Evolutionary conservation across 1,284 basidiomycete species (phyloP).

Genomic region (Agaricales sp.): DNA sequence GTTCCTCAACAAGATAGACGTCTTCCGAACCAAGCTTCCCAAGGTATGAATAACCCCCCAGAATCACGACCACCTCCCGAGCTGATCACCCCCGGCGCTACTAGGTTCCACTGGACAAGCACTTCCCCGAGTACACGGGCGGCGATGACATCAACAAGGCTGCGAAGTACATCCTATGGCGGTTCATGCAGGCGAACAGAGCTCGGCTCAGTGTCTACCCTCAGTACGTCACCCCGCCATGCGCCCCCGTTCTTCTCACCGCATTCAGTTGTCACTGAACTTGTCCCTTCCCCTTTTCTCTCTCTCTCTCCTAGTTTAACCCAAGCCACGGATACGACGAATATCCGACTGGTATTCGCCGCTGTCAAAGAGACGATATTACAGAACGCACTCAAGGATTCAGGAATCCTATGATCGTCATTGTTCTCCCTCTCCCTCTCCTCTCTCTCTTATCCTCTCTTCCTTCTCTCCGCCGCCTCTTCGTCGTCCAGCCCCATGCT

Average conservation of each 20-base stretch:
- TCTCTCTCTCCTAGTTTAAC: slow-evolving; percentile 41
- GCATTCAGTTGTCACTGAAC: slow-evolving; percentile 6
- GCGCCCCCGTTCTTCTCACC: background rate
- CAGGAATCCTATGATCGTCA: slow-evolving; percentile 51
- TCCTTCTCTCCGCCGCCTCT: background rate
- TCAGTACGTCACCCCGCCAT: slow-evolving; percentile 49
- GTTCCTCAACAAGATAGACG: slow-evolving; percentile 93
- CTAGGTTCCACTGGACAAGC: slow-evolving; percentile 74
- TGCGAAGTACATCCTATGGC: slow-evolving; percentile 95
- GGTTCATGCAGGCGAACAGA: slow-evolving; percentile 92
- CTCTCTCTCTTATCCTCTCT: slow-evolving; percentile 4
- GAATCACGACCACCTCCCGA: slow-evolving; percentile 1
- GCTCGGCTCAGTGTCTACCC: slow-evolving; percentile 86
- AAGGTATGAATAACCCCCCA: slow-evolving; percentile 35
- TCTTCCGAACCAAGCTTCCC: slow-evolving; percentile 89
- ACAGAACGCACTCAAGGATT: slow-evolving; percentile 80
- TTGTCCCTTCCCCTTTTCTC: slow-evolving; percentile 3
- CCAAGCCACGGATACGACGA: slow-evolving; percentile 72
- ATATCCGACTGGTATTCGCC: slow-evolving; percentile 88
- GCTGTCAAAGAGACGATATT: slow-evolving; percentile 98
- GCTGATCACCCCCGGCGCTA: background rate
- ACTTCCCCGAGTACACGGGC: slow-evolving; percentile 93
- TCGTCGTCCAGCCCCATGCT: too few relatives aligned
- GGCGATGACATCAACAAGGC: slow-evolving; percentile 96
- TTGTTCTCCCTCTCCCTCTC: background rate